phyloP scores from a whole-genome alignment of 2,329 filamentous ascomycete genomes.

The Xylariaceae sp. region DNA sequence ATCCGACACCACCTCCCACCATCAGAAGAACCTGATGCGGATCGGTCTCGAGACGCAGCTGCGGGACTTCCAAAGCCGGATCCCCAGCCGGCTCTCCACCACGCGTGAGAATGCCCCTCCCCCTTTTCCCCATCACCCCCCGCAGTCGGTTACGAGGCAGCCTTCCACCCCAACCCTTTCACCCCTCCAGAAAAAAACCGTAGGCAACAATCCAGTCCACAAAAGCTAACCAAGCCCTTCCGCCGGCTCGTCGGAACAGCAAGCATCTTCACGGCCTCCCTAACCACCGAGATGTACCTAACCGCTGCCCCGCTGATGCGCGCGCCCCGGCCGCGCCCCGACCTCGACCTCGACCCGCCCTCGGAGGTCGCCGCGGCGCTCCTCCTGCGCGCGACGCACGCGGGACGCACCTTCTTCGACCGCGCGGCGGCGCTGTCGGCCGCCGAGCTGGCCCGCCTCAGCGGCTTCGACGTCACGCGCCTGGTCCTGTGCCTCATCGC shows the following conservation, averaged over 20 bases:
- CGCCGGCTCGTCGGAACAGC: too few relatives aligned
- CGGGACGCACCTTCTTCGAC: conserved; percentile 39
- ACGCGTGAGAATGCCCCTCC: conserved; percentile 26
- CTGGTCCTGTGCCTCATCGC: conserved; percentile 47
- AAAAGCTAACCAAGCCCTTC: too few relatives aligned
- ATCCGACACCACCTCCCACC: conserved; percentile 44
- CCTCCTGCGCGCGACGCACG: conserved; percentile 26
- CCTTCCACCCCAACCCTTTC: not conserved
- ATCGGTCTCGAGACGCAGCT: conserved; percentile 52
- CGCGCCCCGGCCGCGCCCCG: conserved; percentile 6
- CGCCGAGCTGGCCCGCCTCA: conserved; percentile 41
- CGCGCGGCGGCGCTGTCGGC: conserved; percentile 30
- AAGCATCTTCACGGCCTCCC: conserved; percentile 38
- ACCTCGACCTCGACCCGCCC: conserved; percentile 20
- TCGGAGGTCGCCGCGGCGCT: conserved; percentile 29
- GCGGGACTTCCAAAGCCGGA: conserved; percentile 43
- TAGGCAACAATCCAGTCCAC: too few relatives aligned
- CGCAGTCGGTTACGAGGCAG: too few relatives aligned
- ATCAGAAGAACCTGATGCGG: conserved; percentile 48
- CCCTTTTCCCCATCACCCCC: not conserved
- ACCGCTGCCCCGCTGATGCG: conserved; percentile 43
- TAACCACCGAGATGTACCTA: conserved; percentile 45
- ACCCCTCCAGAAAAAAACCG: not conserved
- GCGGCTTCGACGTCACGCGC: conserved; percentile 47
- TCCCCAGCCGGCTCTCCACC: conserved; percentile 40